A percentile compares a stretch with the other conserved stretches of the same genome.
Evolutionary conservation across 768 basidiomycete species (phyloP).

Genomic region (Tulasnella sp.): DNA sequence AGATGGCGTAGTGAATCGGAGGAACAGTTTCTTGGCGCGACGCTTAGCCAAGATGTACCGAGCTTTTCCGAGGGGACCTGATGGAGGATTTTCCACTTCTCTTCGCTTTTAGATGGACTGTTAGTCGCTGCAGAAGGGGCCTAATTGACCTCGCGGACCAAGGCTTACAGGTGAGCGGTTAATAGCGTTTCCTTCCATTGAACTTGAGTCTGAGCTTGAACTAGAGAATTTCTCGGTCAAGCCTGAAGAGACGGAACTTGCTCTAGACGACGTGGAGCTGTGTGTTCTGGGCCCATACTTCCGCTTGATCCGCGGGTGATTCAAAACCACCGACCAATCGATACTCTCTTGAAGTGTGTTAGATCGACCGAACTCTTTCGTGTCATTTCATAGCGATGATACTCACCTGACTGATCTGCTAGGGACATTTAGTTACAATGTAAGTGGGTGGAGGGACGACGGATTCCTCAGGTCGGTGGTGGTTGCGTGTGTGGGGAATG

Average conservation of each 20-base stretch:
- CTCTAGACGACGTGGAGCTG: neutral
- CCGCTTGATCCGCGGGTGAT: neutral
- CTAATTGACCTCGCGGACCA: neutral
- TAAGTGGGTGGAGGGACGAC: too few species aligned
- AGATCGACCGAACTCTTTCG: neutral
- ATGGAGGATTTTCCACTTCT: neutral
- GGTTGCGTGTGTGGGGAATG: too few species aligned
- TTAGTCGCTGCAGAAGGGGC: neutral
- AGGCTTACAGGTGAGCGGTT: neutral
- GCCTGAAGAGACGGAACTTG: neutral
- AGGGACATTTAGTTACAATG: too few species aligned
- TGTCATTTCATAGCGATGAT: too few species aligned
- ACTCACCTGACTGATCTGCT: too few species aligned
- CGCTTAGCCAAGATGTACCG: neutral
- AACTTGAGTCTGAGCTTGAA: neutral
- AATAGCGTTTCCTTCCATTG: neutral
- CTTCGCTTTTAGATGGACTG: neutral
- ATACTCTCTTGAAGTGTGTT: neutral
- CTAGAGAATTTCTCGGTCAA: neutral
- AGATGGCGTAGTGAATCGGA: neutral
- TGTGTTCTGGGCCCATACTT: neutral
- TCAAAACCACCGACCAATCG: neutral
- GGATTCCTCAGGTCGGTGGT: too few species aligned
- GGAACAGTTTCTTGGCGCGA: neutral
- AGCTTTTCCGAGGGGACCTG: neutral